Base-by-base conservation (phyloP, 148 eudicot genomes). In the Oxyria digyna region DNA sequence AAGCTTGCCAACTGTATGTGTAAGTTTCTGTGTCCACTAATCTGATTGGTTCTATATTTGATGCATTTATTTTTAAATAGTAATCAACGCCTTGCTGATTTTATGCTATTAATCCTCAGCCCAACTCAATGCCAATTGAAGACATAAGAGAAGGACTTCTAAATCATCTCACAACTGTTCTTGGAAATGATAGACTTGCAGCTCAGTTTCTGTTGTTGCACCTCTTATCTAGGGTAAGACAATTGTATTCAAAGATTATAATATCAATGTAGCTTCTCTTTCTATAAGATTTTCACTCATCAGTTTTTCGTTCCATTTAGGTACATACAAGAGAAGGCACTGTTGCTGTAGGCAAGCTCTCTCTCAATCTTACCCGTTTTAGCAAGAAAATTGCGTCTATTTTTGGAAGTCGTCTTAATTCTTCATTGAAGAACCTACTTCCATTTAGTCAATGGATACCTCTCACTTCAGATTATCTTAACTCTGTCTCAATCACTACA, bases 181-280 rank as follows among this genome's bases (percentile, higher is more conserved):
- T 95, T 69, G 99, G 99, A 70, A 80, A 85, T 65, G 99, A 95
- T 77, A 85, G 80, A 31, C 52, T 95, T 78, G 89, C 93, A 70
- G 99, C 99, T 80, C 83, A 87, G 40, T 85, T 74, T 82, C 73
- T 95, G 77, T 72, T 95, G 76, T 69, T 95, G 81, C 99, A 95
- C 71, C 87, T 95, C 68, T 80, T 95, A 74, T 95, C 99, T 49
- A 77, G 79, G 87, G 99, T 91, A 85, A 69, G 69, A 23, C 29
- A 6, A 29, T 29, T 26, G 17, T 59, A 14, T 15, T 59, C 18
- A 24, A 55, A 55, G 27, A 49, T 49, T 20, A 55, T 24, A 13
- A 24, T n/a, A n/a, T 55, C 62, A 55, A 26, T 55, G 33, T 55
- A 1, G 20, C 20, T 29, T 29, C 38, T 59, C 65, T 29, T 29